These are phyloP conservation scores for Myriosclerotinia duriaeana DNA, from an alignment of 2,329 filamentous ascomycete species.

Conservation along the genomic window DNA sequence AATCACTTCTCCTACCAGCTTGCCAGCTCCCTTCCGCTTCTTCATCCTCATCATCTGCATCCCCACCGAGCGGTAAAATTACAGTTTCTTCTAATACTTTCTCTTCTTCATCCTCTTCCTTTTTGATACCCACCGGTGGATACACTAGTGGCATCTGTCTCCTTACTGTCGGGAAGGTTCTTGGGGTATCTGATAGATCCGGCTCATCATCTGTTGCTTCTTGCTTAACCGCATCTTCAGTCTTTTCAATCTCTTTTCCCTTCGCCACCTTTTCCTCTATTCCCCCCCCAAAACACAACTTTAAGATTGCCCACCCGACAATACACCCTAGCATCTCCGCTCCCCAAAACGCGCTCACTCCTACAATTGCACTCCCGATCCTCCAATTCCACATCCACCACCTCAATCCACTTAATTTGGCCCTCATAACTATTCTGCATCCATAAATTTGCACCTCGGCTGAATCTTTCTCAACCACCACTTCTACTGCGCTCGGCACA, in stretches of 20 bases:
- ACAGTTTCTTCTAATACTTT: constrained; percentile 32
- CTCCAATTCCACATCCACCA: constrained; percentile 88
- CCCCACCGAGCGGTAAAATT: constrained; percentile 41
- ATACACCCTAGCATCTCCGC: constrained; percentile 68
- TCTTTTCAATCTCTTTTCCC: constrained; percentile 26
- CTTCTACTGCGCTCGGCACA: constrained; percentile 52
- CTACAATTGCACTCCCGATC: constrained; percentile 64
- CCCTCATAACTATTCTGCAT: constrained; percentile 66
- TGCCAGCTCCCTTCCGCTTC: constrained; percentile 43
- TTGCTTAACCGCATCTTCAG: constrained; percentile 20
- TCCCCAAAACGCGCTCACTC: constrained; percentile 73
- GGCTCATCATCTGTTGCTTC: constrained; percentile 37
- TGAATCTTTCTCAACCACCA: constrained; percentile 44
- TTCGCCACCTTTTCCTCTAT: constrained; percentile 34
- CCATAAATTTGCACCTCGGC: constrained; percentile 74
- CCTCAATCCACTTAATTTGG: constrained; percentile 71
- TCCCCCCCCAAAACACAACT: constrained; percentile 25
- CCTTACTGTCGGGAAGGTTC: constrained; percentile 48
- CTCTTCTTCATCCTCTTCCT: constrained; percentile 38
- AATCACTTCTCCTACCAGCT: constrained; percentile 44
- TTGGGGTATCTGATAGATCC: constrained; percentile 46
- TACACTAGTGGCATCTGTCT: constrained; percentile 46
- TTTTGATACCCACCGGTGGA: constrained; percentile 39
- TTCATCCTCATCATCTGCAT: constrained; percentile 52
- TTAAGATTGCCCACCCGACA: constrained; percentile 60